Conservation (phyloP, 1,139 yeast genomes). For the Meyerozyma sp. region DNA sequence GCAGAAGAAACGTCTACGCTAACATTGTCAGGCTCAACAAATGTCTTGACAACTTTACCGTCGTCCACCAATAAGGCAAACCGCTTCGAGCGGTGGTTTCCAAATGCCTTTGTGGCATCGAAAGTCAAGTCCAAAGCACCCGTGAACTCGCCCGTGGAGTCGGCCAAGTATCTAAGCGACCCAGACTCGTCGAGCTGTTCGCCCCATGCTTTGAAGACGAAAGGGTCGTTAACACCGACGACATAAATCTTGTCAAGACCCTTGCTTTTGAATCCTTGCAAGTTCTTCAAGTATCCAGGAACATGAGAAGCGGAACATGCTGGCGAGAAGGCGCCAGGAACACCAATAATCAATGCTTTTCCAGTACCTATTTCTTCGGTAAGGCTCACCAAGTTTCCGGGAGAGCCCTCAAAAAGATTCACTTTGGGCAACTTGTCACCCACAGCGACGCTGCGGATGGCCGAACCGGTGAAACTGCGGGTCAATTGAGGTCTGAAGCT, state of each 20-base stretch:
- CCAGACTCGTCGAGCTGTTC: conserved; percentile 27
- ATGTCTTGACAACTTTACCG: conserved; percentile 60
- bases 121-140: conserved; percentile 51
- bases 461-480: conserved; percentile 22
- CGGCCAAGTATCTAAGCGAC: conserved; percentile 62
- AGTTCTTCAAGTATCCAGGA: conserved; percentile 64
- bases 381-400: conserved; percentile 59
- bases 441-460: conserved; percentile 33
- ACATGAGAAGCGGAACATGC: conserved; percentile 76
- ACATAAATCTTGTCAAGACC: conserved; percentile 61
- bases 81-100: conserved; percentile 69
- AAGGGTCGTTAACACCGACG: conserved; percentile 80
- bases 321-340: conserved; percentile 90
- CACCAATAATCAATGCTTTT: conserved; percentile 65
- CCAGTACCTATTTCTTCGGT: conserved; percentile 49
- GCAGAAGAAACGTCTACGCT: conserved; percentile 53
- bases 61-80: conserved; percentile 72
- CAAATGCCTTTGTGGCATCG: conserved; percentile 69
- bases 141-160: conserved; percentile 68
- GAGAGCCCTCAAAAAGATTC: conserved; percentile 57
- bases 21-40: conserved; percentile 78
- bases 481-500: not conserved
- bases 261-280: conserved; percentile 51
- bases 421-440: conserved; percentile 58
- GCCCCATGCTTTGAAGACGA: conserved; percentile 80